Base-by-base conservation (phyloP, 108 stramenopile species). In the Cyclostephanos invisitatus region DNA sequence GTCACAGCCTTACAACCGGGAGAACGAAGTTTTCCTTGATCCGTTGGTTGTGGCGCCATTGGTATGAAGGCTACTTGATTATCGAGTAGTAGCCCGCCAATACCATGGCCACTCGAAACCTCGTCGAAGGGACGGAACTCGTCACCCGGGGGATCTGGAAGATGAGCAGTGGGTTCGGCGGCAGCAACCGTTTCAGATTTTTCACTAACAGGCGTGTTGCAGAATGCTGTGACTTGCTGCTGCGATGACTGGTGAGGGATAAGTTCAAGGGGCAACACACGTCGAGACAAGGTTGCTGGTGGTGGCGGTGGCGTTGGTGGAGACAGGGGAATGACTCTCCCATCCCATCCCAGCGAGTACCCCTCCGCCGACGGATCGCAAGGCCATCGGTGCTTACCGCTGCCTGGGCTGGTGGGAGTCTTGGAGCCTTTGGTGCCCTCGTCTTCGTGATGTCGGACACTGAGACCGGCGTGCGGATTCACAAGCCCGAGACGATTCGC, bases 1-100 rank as follows among this genome's bases (percentile, higher is more conserved):
- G 68, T 63, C 17, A 77, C 75, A 18, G 68, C 60, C 56, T 77
- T 77, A 54, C 62, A 35, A n/a, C 68, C 17, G 24, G 54, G 11
- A 24, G 24, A 40, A 18, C 40, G 35, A 11, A 20, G 49, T 50
- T 50, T 50, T 6, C 14, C 7, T 7, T 53, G 51, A 24, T 18
- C 51, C 20, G 24, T 53, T 11, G 40, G 40, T 40, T 40, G 40
- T 40, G 8, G 7, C 3, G 40, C 40, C 40, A 11, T 8, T 11
- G 9, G 9, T 8, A 7, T 7, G 5, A 18, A 18, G 20, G 51
- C 20, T 24, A 14, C 51, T 53, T 7, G 51, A 44, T 17, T 3
- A 8, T 40, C 40, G 11, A 11, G 11, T 0, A 22, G 14, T 5
- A 29, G 25, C 21, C 20, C 29, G 29, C n/a, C 44, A 15, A 28